Evolutionary conservation across 2,329 filamentous ascomycete genomes (phyloP), one percentile per base, ranked within the genome.

Genomic region (Akanthomyces lecanii): DNA sequence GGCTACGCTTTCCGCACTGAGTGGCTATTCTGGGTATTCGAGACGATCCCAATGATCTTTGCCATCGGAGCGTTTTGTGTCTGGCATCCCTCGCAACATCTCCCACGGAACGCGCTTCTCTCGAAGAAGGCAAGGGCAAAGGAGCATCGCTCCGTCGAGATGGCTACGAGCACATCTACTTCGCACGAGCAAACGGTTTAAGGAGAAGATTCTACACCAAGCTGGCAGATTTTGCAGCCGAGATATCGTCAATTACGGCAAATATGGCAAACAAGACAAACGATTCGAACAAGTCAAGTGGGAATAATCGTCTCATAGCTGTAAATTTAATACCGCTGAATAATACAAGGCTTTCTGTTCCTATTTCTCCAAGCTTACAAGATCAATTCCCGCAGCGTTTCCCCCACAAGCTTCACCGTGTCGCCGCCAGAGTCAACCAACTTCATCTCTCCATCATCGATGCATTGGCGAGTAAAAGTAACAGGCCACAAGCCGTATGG

Each of bases 1-100:
- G 75, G 77, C 18, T 84, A 84, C 66, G 71, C 79, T 1, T 81
- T 82, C 66, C 74, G 69, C 4, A 77, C 81, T 25, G 81, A 84
- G 65, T 83, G 82, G 78, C 78, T 79, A 33, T 80, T 84, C 62
- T 84, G 80, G 74, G 75, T 77, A 2, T 79, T 84, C 16, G 82
- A 84, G 64, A 76, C 78, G 0, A 64, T 81, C 7, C 81, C 81
- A 0, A 81, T 82, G 72, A 64, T 79, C 3, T 69, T 76, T 0
- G 81, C 82, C 6, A 75, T 85, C 40, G 69, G 75, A 0, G 73
- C 81, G 1, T 81, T 85, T 64, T 80, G 78, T 5, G 67, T 81
- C 44, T 83, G 77, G 68, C 80, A 84, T 65, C 82, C 82, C 0
- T 73, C 73, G 8, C 72, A 69, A 12, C 78, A 75, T 63, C 69